Conservation (phyloP, 192 early-diverging fungal genomes). For the Pilobolus umbonatus region DNA sequence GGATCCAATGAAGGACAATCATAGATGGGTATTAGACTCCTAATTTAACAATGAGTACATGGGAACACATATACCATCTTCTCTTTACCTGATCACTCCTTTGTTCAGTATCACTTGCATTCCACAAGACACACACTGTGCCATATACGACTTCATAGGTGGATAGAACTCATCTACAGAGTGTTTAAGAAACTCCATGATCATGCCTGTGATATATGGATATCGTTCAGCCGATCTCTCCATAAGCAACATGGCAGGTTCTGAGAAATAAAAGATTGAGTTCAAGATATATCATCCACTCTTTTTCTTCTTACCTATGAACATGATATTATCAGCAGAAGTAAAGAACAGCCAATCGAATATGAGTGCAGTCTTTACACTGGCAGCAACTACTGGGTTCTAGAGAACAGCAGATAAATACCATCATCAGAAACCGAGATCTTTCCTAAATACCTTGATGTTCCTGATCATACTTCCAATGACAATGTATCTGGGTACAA, state of each 20-base stretch:
- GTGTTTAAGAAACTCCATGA: constrained; percentile 66
- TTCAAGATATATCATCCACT: neutral
- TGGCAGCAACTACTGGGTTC: constrained; percentile 54
- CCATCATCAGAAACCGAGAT: neutral
- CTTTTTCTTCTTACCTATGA: constrained; percentile 40
- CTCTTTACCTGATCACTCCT: constrained; percentile 57
- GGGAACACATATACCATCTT: neutral
- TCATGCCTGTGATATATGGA: constrained; percentile 57
- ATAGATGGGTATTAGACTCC: constrained; percentile 30
- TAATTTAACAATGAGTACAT: neutral
- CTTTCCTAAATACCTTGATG: constrained; percentile 40
- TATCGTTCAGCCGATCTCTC: constrained; percentile 59
- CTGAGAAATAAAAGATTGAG: constrained; percentile 29
- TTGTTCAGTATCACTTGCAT: constrained; percentile 58
- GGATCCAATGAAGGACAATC: constrained; percentile 22
- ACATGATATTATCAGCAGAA: constrained; percentile 69
- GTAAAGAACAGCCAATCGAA: constrained; percentile 78
- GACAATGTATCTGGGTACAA: constrained; percentile 70
- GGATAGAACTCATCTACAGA: constrained; percentile 57
- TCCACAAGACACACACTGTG: constrained; percentile 42
- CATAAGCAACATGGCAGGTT: constrained; percentile 74
- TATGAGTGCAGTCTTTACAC: constrained; percentile 69
- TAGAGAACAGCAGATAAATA: constrained; percentile 10
- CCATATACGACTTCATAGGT: constrained; percentile 41
- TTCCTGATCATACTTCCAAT: constrained; percentile 55